Evolutionary conservation across 306 rosid genomes (phyloP), one percentile per base, ranked within the genome.

Genomic region (Lathyrus oleraceus): DNA sequence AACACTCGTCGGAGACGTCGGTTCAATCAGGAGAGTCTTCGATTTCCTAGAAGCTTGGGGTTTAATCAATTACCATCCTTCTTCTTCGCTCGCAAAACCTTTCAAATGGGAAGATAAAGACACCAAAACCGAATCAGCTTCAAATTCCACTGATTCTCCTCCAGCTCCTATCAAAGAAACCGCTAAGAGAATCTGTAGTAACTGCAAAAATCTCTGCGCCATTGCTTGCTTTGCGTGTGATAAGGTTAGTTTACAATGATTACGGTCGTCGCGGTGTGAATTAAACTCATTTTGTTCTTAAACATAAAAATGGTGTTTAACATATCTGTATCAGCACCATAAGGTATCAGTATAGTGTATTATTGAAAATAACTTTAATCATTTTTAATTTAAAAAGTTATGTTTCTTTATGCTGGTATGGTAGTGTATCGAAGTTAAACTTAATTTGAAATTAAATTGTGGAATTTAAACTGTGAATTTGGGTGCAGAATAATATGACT

Each of bases 201-300:
- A 92, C 66, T 94, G 98, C 89, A 94, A 88, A 85, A 85, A 85
- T 49, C 64, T 80, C 2, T 94, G 97, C 30, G 77, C 83, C 72
- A 87, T 88, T 81, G 95, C 99, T 27, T 91, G 96, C 85, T 94
- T 94, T 74, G 95, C 89, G 44, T 91, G 91, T 61, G 99, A 91
- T 47, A 94, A 94, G 98, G 97, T 93, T 13, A 17, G 45, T 32
- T 25, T 25, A 3, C 28, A 25, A 4, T 23, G 28, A 25, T 25
- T 25, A 4, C 4, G 28, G 28, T 2, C 5, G 4, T 4, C 2
- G 28, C 28, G 3, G 28, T 3, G 28, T 25, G 28, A 25, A 25
- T 25, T 25, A 25, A 25, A 4, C 4, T 3, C 28, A 25, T 3
- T 25, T 25, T 25, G 28, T 25, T 25, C 28, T 25, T 25, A 25